Conservation (phyloP, 305 asterid species). For the Fraxinus sp. region DNA sequence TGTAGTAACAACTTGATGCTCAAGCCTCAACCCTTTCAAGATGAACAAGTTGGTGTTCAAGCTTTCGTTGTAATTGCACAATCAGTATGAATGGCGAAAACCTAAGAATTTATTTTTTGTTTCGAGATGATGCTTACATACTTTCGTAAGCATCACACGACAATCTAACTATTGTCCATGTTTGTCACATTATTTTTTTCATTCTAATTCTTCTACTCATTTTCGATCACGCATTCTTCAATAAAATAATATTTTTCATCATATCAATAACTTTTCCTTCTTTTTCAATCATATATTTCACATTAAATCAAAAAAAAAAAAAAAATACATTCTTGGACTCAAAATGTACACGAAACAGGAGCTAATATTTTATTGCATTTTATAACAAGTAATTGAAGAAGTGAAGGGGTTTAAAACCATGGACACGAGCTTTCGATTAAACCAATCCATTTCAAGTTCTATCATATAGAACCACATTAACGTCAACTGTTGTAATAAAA, state of each 20-base stretch:
- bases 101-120: background rate
- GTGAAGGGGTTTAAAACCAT: background rate
- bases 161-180: background rate
- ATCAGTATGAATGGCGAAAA: background rate
- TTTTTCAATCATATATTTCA: no score
- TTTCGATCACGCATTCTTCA: no score
- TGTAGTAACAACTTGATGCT: conserved; percentile 8
- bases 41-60: background rate
- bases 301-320: no score
- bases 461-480: no score
- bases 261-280: no score
- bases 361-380: background rate
- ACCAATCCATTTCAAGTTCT: background rate
- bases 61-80: background rate
- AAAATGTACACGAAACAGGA: no score
- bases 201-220: no score
- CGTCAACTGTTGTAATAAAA: background rate
- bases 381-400: background rate
- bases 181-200: no score
- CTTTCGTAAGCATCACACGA: background rate
- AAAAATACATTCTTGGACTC: no score
- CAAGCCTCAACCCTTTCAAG: conserved; percentile 21
- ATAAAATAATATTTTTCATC: no score
- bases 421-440: background rate
- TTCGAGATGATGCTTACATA: background rate